Evolutionary conservation across 768 basidiomycete genomes (phyloP), one percentile per base, ranked within the genome.

Genomic region (Terana coerulea): DNA sequence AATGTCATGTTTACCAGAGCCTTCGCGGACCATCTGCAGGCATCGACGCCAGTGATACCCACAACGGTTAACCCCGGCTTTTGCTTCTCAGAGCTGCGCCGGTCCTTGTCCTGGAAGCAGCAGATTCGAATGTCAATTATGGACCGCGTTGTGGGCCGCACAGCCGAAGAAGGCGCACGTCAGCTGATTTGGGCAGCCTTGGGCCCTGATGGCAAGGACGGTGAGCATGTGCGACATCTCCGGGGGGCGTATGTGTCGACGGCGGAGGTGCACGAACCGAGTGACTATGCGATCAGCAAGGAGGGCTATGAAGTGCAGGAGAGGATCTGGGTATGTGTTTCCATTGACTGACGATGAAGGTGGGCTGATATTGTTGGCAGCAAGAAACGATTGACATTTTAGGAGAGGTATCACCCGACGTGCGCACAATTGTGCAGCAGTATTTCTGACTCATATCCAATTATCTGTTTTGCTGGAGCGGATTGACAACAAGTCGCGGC

Each of bases 151-250:
- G 0, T 51, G 1, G 54, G 42, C 10, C 49, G 54, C 2, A 47
- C 51, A 4, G 40, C 50, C 4, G 55, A 56, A 28, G 46, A 61
- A 19, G 73, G 74, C 3, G 61, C 69, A 53, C 67, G 72, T 31
- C 66, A 66, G 17, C 57, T 75, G 15, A 58, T 70, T 3, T 69
- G 68, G 37, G 61, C 68, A 3, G 66, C 66, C 9, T 52, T 70
- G 24, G 65, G 61, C 28, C 61, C 56, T 11, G 46, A 47, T 25
- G 56, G 49, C 4, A 35, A 25, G 3, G 61, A 57, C 2, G 59
- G 60, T 30, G 51, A 46, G 31, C 50, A 56, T 37, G 30, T 36
- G 11, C n/a, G 19, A 15, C 36, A 11, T 10, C 59, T 63, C 22
- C 42, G 66, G 37, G n/a, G 69, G 71, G 58, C 55, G 47, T 71